phyloP scores from a whole-genome alignment of 2,329 filamentous ascomycete species.

The Coniochaeta pulveracea region DNA sequence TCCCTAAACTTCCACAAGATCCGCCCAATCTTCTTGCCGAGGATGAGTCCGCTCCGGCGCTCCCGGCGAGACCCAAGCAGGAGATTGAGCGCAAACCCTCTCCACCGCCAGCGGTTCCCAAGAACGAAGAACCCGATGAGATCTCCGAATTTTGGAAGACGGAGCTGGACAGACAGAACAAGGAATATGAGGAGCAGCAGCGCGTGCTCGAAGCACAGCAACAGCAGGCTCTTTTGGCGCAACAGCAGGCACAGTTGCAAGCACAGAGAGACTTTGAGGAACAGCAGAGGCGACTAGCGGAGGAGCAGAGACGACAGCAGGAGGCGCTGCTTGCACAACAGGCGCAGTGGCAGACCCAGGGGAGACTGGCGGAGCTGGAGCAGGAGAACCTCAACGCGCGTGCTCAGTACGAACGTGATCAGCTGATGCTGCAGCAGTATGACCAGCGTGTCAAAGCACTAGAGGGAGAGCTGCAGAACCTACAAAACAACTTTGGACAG shows the following conservation, averaged over 20 bases:
- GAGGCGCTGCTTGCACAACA: slow-evolving; percentile 84
- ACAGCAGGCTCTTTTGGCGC: slow-evolving; percentile 66
- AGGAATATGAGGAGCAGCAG: slow-evolving; percentile 93
- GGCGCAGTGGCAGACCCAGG: slow-evolving; percentile 86
- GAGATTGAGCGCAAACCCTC: slow-evolving; percentile 59
- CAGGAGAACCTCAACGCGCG: slow-evolving; percentile 89
- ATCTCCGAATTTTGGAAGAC: slow-evolving; percentile 98
- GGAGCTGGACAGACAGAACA: slow-evolving; percentile 81
- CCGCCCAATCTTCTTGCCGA: slow-evolving; percentile 81
- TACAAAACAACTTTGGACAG: slow-evolving; percentile 74
- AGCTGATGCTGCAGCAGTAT: slow-evolving; percentile 93
- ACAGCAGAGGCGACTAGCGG: slow-evolving; percentile 75
- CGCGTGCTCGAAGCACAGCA: slow-evolving; percentile 78
- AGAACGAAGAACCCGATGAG: slow-evolving; percentile 75
- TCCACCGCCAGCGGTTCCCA: slow-evolving; percentile 55
- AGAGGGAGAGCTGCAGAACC: slow-evolving; percentile 73
- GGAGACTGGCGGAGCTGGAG: slow-evolving; percentile 89
- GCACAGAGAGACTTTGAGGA: slow-evolving; percentile 95
- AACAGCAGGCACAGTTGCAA: slow-evolving; percentile 73
- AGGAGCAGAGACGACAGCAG: slow-evolving; percentile 84
- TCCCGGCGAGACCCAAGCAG: slow-evolving; percentile 71
- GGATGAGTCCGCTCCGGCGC: slow-evolving; percentile 70
- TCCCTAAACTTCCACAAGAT: slow-evolving; percentile 90
- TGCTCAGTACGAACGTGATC: slow-evolving; percentile 93
- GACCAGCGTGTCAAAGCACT: slow-evolving; percentile 88